A percentile compares a stretch with the other conserved stretches of the same genome.
phyloP scores from a whole-genome alignment of 768 basidiomycete species.

The Coprinopsis sp. region DNA sequence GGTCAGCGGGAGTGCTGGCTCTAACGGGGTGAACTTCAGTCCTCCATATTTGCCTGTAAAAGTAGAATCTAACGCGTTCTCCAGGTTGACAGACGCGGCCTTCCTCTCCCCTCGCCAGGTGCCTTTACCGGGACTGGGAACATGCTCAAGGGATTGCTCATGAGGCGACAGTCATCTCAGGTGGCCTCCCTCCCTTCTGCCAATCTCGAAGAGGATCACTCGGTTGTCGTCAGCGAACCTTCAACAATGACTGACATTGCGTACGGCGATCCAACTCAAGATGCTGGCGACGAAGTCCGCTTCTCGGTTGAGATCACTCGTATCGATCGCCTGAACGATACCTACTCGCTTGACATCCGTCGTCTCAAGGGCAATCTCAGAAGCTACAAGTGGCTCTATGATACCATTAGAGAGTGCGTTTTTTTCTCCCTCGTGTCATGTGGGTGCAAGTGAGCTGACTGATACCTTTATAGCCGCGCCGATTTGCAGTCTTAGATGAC shows the following conservation, averaged over 20 bases:
- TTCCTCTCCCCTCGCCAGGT: constrained; percentile 77
- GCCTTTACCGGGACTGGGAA: constrained; percentile 65
- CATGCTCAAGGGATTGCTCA: constrained; percentile 83
- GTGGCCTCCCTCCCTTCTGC: constrained; percentile 47
- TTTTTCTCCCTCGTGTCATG: constrained; percentile 6
- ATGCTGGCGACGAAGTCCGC: constrained; percentile 92
- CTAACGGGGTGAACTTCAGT: constrained; percentile 69
- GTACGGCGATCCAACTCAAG: constrained; percentile 78
- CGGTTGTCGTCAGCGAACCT: constrained; percentile 41
- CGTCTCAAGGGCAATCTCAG: constrained; percentile 88
- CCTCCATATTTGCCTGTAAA: constrained; percentile 4
- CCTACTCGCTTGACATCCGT: constrained; percentile 89
- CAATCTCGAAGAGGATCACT: constrained; percentile 47
- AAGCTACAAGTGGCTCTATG: constrained; percentile 91
- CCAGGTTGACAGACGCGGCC: constrained; percentile 85
- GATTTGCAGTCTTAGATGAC: constrained; percentile 33
- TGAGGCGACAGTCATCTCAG: constrained; percentile 89
- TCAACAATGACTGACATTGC: constrained; percentile 45
- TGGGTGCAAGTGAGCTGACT: background rate
- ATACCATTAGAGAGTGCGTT: constrained; percentile 80
- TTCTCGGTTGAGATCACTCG: constrained; percentile 94
- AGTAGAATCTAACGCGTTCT: constrained; percentile 9
- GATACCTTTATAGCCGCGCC: constrained; percentile 33
- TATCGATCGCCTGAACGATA: constrained; percentile 84
- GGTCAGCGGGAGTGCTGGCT: constrained; percentile 77